Conservation (phyloP, 2,329 filamentous ascomycete genomes). For the Balansia obtecta region DNA sequence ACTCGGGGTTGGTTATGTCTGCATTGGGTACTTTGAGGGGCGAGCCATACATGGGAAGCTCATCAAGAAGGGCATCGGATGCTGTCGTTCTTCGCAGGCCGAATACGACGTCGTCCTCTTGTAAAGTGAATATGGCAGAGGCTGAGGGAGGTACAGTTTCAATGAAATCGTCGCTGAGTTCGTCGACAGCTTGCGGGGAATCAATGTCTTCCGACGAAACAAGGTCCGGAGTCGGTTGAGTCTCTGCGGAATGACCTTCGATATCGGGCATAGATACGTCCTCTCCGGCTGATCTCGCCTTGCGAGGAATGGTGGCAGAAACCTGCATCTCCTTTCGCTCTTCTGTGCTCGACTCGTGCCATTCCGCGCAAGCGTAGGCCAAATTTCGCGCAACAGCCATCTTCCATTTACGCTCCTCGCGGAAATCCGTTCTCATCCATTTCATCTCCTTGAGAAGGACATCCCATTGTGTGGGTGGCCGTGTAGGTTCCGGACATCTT, state of each 20-base stretch:
- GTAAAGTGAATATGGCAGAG: constrained; percentile 71
- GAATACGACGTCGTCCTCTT: constrained; percentile 71
- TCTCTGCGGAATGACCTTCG: constrained; percentile 21
- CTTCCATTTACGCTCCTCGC: constrained; percentile 92
- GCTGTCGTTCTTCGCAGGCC: constrained; percentile 61
- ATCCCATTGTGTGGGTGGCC: constrained; percentile 73
- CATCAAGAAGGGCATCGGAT: constrained; percentile 64
- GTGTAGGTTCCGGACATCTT: constrained; percentile 66
- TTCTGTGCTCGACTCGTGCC: constrained; percentile 52
- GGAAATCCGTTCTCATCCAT: constrained; percentile 96
- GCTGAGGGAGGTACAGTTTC: constrained; percentile 56
- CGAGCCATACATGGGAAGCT: constrained; percentile 68
- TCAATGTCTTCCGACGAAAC: constrained; percentile 52
- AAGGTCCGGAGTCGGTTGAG: constrained; percentile 54
- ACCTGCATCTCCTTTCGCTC: constrained; percentile 59
- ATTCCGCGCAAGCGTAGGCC: constrained; percentile 74
- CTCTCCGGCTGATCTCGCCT: constrained; percentile 13
- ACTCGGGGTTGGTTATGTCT: constrained; percentile 44
- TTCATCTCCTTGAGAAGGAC: constrained; percentile 82
- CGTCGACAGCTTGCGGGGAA: constrained; percentile 32
- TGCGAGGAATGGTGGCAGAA: constrained; percentile 37
- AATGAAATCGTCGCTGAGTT: constrained; percentile 25
- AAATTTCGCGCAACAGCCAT: constrained; percentile 66
- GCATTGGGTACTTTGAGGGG: constrained; percentile 45
- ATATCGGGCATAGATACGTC: constrained; percentile 24